Conservation (phyloP, 2,329 filamentous ascomycete genomes). For the Aspergillus intermedius region DNA sequence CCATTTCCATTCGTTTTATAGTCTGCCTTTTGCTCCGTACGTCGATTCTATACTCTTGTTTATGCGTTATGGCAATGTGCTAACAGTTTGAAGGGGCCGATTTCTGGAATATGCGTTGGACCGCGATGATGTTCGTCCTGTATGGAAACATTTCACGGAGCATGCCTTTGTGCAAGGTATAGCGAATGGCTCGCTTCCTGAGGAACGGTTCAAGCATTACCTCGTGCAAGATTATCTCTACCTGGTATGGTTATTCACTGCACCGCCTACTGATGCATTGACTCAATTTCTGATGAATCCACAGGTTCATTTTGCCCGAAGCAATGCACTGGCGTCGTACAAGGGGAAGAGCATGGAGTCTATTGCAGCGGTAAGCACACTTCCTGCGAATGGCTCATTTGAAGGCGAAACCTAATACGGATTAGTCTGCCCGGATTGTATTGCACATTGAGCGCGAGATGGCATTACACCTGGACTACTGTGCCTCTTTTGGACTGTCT, state of each 20-base stretch:
- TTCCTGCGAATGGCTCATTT: neutral
- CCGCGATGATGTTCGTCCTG: slow-evolving; percentile 62
- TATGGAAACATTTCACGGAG: slow-evolving; percentile 71
- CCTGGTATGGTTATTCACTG: slow-evolving; percentile 49
- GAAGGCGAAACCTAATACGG: neutral
- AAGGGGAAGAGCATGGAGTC: slow-evolving; percentile 70
- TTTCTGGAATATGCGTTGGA: slow-evolving; percentile 80
- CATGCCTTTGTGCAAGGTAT: slow-evolving; percentile 77
- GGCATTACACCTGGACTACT: slow-evolving; percentile 74
- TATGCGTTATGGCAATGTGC: neutral
- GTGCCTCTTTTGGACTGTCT: slow-evolving; percentile 70
- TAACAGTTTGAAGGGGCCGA: slow-evolving; percentile 49
- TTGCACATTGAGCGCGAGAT: slow-evolving; percentile 73
- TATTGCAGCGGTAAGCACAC: slow-evolving; percentile 57
- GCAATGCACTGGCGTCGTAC: slow-evolving; percentile 77
- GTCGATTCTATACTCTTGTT: slow-evolving; percentile 13
- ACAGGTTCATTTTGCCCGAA: slow-evolving; percentile 78
- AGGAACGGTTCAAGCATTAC: slow-evolving; percentile 78
- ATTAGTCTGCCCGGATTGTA: slow-evolving; percentile 62
- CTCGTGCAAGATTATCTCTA: slow-evolving; percentile 91
- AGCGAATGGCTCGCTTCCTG: slow-evolving; percentile 66
- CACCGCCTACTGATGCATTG: neutral
- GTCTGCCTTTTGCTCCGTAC: slow-evolving; percentile 53
- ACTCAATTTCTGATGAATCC: slow-evolving; percentile 2
- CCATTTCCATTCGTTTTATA: slow-evolving; percentile 59